These are phyloP conservation scores for Salinomyces thailandicus DNA, from an alignment of 2,329 filamentous ascomycete genomes.

Conservation along the genomic window DNA sequence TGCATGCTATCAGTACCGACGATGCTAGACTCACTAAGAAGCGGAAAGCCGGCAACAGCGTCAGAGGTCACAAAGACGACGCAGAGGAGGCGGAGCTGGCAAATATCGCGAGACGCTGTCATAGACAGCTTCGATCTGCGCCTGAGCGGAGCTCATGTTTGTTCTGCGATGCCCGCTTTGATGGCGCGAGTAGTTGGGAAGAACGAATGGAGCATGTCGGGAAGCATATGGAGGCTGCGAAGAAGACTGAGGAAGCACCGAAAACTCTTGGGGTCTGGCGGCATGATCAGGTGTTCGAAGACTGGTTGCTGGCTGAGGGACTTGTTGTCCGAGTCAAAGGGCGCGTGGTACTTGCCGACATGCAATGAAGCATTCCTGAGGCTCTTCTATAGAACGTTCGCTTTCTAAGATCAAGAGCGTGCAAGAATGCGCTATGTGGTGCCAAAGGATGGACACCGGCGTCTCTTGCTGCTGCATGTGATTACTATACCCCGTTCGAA, in stretches of 20 bases:
- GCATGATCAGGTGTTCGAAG: conserved; percentile 23
- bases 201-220: conserved; percentile 80
- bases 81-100: conserved; percentile 19
- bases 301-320: conserved; percentile 31
- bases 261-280: conserved; percentile 27
- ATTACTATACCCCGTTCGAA: too few species aligned
- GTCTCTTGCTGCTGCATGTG: too few species aligned
- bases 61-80: conserved; percentile 6
- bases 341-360: not conserved
- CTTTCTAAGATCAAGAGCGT: too few species aligned
- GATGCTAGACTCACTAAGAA: not conserved
- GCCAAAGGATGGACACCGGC: too few species aligned
- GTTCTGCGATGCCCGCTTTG: conserved; percentile 54
- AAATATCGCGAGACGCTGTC: conserved; percentile 51
- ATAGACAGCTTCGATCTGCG: conserved; percentile 48
- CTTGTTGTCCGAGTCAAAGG: conserved; percentile 20
- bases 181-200: conserved; percentile 60
- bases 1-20: conserved; percentile 50
- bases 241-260: conserved; percentile 18
- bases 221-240: conserved; percentile 60
- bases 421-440: too few species aligned
- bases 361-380: too few species aligned
- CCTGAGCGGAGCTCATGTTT: conserved; percentile 54
- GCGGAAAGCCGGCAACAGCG: conserved; percentile 22
- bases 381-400: too few species aligned